Percentiles rank a stretch among this genome's conserved stretches.
Evolutionary conservation across 108 stramenopile genomes (phyloP).

Genomic region (Fragilaria crotonensis): DNA sequence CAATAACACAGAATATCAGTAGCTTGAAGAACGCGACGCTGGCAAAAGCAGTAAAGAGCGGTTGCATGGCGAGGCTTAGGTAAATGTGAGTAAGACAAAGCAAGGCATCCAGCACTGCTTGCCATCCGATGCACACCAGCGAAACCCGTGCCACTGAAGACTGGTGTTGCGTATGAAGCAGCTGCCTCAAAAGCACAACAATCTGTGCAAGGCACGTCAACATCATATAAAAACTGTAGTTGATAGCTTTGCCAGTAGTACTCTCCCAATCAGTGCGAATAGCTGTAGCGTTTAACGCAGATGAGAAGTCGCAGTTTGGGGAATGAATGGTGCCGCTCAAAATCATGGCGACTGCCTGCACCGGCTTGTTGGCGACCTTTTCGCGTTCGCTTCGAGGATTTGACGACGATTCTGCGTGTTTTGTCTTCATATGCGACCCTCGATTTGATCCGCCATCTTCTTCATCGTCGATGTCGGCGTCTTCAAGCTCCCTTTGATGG

Average conservation of each 20-base stretch:
- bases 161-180: slow-evolving; percentile 77
- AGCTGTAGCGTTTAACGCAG: slow-evolving; percentile 72
- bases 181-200: slow-evolving; percentile 76
- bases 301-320: slow-evolving; percentile 55
- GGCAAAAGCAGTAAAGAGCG: slow-evolving; percentile 84
- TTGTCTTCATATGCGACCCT: neutral
- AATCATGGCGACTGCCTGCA: slow-evolving; percentile 58
- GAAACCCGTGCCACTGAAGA: slow-evolving; percentile 79
- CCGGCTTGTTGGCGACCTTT: slow-evolving; percentile 20
- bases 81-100: slow-evolving; percentile 84
- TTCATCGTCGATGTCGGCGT: too few species aligned
- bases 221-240: slow-evolving; percentile 90
- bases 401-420: neutral
- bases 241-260: slow-evolving; percentile 81
- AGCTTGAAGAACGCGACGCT: slow-evolving; percentile 93
- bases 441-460: slow-evolving; percentile 3
- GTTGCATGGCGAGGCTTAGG: slow-evolving; percentile 75
- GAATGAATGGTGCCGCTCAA: slow-evolving; percentile 64
- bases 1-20: slow-evolving; percentile 90
- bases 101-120: slow-evolving; percentile 87
- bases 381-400: neutral
- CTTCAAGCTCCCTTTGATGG: too few species aligned
- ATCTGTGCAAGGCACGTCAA: slow-evolving; percentile 83
- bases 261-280: slow-evolving; percentile 81
- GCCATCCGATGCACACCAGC: slow-evolving; percentile 80